phyloP scores from a whole-genome alignment of 116 monocot species.

The Zostera marina region DNA sequence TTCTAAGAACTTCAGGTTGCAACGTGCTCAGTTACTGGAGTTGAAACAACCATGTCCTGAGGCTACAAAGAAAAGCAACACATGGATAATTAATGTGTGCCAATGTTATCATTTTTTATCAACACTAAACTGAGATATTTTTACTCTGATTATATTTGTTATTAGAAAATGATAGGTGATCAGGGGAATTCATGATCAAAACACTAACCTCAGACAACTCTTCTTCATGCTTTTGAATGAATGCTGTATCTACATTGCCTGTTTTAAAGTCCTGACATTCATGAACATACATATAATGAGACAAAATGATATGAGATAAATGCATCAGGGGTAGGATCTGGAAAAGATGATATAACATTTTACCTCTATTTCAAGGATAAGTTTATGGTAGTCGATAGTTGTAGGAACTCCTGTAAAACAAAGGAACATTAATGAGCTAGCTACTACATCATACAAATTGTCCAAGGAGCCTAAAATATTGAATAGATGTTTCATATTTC shows the following conservation, averaged over 20 bases:
- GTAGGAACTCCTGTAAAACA: slow-evolving; percentile 71
- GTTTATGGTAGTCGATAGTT: slow-evolving; percentile 94
- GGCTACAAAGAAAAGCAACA: no score
- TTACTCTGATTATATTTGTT: no score
- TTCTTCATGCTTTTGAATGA: slow-evolving; percentile 80
- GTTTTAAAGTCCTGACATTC: slow-evolving; percentile 66
- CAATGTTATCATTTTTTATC: no score
- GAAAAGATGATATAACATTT: not conserved
- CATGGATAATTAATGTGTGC: no score
- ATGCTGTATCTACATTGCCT: slow-evolving; percentile 81
- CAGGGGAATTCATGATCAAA: not conserved
- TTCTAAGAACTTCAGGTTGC: no score
- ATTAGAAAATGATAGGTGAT: no score
- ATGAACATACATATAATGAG: not conserved
- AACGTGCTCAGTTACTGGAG: no score
- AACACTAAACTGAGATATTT: no score
- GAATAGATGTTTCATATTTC: no score
- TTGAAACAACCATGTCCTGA: no score
- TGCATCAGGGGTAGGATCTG: not conserved
- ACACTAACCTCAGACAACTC: slow-evolving; percentile 58
- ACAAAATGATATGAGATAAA: not conserved
- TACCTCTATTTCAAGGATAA: slow-evolving; percentile 87
- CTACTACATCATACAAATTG: not conserved
- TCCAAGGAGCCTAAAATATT: not conserved
- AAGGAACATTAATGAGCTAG: slow-evolving; percentile 5